phyloP scores from a whole-genome alignment of 345 rosid genomes.

The Aethionema arabicum region DNA sequence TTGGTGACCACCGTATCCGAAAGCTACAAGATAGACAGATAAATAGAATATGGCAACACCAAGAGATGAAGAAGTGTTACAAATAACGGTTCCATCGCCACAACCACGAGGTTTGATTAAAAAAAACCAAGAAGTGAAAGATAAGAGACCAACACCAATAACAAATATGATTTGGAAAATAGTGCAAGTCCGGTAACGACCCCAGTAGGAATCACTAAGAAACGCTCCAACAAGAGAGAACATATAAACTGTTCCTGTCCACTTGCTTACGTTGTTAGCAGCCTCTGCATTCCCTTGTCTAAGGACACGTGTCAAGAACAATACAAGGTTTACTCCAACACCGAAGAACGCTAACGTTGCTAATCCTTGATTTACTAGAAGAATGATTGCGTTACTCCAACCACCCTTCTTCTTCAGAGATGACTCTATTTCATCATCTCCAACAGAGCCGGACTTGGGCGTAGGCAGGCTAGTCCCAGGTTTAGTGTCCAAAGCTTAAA shows the following conservation, averaged over 20 bases:
- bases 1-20: constrained; percentile 91
- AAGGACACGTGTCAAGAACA: constrained; percentile 80
- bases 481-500: no score
- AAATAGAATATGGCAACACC: constrained; percentile 57
- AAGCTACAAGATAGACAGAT: constrained; percentile 69
- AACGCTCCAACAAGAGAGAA: constrained; percentile 88
- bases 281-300: constrained; percentile 75
- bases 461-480: no score
- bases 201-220: constrained; percentile 96
- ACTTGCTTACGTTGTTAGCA: constrained; percentile 82
- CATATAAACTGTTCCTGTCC: constrained; percentile 94
- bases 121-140: constrained; percentile 61
- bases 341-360: constrained; percentile 94
- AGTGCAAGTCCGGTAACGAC: constrained; percentile 65
- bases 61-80: constrained; percentile 43
- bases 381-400: constrained; percentile 47
- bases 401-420: constrained; percentile 35
- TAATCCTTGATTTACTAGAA: constrained; percentile 74
- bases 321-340: constrained; percentile 81
- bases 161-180: constrained; percentile 37
- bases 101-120: constrained; percentile 68
- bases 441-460: no score
- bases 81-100: constrained; percentile 50
- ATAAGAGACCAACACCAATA: constrained; percentile 53
- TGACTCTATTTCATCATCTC: constrained; percentile 29